Base-by-base conservation (phyloP, 345 rosid genomes). In the Litchi chinensis region DNA sequence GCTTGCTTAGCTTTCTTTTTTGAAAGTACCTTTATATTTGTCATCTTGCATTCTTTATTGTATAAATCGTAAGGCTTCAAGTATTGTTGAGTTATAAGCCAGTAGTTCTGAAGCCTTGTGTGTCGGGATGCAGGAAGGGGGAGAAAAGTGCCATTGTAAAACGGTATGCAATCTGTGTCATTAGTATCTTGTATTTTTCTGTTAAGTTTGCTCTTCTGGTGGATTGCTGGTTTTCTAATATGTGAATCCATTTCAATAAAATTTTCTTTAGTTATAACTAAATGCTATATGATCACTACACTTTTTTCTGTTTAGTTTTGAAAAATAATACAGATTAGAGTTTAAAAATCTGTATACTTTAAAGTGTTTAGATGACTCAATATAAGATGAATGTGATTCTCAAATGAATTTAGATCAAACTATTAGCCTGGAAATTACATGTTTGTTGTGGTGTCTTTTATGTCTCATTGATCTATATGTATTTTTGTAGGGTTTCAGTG, bases 401-500 rank as follows among this genome's bases (percentile, higher is more conserved):
- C 11, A 13, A 57, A 56, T 19, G 46, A 56, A 40, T 56, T 72
- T 37, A 56, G 65, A 24, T 18, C 48, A 39, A 72, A 11, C n/a
- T 12, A 28, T 12, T 21, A 16, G 65, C 28, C n/a, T 60, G 5
- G 24, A 8, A 74, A 60, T 3, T 2, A 21, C 26, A 24, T 74
- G 41, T 74, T 21, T n/a, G 8, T 60, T 60, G 67, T 21, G 11
- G 19, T 65, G 24, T 12, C 5, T 32, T 65, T 26, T 75, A 56
- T 24, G 13, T 64, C 19, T 37, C 46, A 48, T 81, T 32, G 66
- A 68, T 67, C 66, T 74, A 44, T 37, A 68, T 59, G 21, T 75
- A 32, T 48, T 52, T 76, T 77, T 77, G 46, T 86, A 89, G 95
- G 88, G 79, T 85, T 75, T 84, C 88, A 52, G 77, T 64, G 44